These are phyloP conservation scores for Boletus coccyginus DNA, from an alignment of 768 basidiomycete species.

Conservation along the genomic window DNA sequence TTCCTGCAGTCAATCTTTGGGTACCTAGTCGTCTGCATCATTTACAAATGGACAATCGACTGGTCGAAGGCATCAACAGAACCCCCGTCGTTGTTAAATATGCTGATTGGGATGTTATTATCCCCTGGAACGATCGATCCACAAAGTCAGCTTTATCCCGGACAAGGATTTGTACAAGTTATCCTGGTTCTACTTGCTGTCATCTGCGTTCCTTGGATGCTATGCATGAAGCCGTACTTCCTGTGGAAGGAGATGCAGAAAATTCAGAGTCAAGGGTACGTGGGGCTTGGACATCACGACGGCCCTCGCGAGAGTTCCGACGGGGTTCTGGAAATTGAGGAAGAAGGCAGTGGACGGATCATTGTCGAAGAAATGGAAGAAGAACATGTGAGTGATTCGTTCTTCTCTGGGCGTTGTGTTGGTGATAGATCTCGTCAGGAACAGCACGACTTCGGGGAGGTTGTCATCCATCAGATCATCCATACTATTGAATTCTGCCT, in stretches of 20 bases:
- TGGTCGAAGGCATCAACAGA: conserved; percentile 68
- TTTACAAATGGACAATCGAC: conserved; percentile 97
- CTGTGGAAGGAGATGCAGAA: conserved; percentile 86
- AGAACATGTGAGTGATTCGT: conserved; percentile 59
- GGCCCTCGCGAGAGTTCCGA: conserved; percentile 56
- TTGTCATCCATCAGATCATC: conserved; percentile 95
- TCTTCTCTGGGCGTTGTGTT: conserved; percentile 5
- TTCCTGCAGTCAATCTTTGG: conserved; percentile 99
- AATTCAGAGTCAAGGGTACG: conserved; percentile 82
- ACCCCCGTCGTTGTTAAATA: conserved; percentile 91
- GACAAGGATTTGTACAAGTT: conserved; percentile 83
- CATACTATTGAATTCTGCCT: conserved; percentile 99
- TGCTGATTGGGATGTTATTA: conserved; percentile 96
- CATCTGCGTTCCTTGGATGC: conserved; percentile 93
- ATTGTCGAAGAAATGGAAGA: conserved; percentile 68
- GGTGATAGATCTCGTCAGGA: conserved; percentile 42
- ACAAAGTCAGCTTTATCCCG: conserved; percentile 71
- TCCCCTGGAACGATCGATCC: conserved; percentile 78
- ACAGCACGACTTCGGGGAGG: conserved; percentile 90
- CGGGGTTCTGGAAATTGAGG: conserved; percentile 69
- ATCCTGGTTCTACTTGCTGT: conserved; percentile 73
- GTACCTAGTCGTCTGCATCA: conserved; percentile 88
- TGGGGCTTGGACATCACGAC: conserved; percentile 59
- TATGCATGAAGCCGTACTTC: conserved; percentile 89
- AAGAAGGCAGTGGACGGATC: conserved; percentile 74